Evolutionary conservation across 139 green algal genomes (phyloP), one percentile per base, ranked within the genome.

Genomic region (Ostreobium quekettii): DNA sequence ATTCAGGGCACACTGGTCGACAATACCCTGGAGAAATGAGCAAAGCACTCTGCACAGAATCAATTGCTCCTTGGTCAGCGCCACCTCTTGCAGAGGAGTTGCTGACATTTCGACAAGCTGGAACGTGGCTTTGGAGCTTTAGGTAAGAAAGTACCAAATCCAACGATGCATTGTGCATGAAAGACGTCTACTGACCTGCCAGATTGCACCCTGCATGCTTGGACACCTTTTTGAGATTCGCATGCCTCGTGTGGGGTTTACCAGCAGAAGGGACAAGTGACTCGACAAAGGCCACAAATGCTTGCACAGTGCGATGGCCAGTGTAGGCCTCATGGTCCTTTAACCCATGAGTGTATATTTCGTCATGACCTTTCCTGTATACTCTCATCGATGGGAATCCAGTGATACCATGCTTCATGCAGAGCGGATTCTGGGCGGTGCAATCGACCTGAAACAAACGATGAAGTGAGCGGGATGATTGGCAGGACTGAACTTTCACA

Each of bases 381-480:
- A 98, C 88, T 30, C 93, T 86, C 47, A 98, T 86, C 58, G 90
- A 96, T 2, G 93, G 93, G 81, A 95, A 98, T 29, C 87, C 93
- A n/a, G 88, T 83, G 63, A 98, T 91, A 66, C 86, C 84, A 74
- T 98, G 83, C 53, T 80, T 60, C 36, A 83, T 76, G 77, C 93
- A 98, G 49, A 98, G 64, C 6, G 90, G 64, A 58, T 82, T 69
- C 78, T 98, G 82, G 4, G 62, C 36, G 1, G 85, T 93, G 80
- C 93, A 98, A 79, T 98, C 92, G 47, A 95, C 82, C 87, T 93
- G 78, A 24, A 38, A 39, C 29, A 47, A 15, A 11, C 53, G 24
- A 62, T 24, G 19, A 26, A 62, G n/a, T n/a, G n/a, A n/a, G n/a
- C n/a, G n/a, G n/a, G n/a, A n/a, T n/a, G n/a, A n/a, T n/a, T n/a